Conservation (phyloP, 2,329 filamentous ascomycete species). For the Furcasterigmium sp. region DNA sequence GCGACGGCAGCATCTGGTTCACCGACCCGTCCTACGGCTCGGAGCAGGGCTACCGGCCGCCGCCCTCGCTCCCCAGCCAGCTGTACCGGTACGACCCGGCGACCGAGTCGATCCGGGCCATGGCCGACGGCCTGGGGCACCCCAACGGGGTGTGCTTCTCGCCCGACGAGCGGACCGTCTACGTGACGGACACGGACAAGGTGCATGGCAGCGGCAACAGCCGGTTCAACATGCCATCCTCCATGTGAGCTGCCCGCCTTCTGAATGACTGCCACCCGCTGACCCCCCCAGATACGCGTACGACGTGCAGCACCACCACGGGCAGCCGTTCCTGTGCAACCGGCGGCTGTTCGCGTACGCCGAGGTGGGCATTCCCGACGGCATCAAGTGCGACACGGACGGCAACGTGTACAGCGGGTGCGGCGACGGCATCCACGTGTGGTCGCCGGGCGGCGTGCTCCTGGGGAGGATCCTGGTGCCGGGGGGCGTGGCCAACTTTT, state of each 20-base stretch:
- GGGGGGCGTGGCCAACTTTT: conserved; percentile 40
- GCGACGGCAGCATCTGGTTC: conserved; percentile 42
- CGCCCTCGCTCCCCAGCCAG: conserved; percentile 36
- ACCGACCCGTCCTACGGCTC: conserved; percentile 44
- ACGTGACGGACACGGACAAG: conserved; percentile 37
- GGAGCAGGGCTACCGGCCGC: conserved; percentile 38
- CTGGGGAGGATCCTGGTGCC: conserved; percentile 37
- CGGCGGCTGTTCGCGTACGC: conserved; percentile 45
- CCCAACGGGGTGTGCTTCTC: conserved; percentile 41
- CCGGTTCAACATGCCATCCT: conserved; percentile 1
- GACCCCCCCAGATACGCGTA: conserved; percentile 11
- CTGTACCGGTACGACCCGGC: conserved; percentile 41
- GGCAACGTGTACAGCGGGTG: conserved; percentile 46
- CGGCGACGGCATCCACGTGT: conserved; percentile 43
- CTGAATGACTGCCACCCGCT: conserved; percentile 8
- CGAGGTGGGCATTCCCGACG: conserved; percentile 38
- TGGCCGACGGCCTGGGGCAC: conserved; percentile 41
- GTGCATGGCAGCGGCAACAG: conserved; percentile 26
- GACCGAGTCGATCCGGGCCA: conserved; percentile 30
- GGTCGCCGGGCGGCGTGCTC: conserved; percentile 37
- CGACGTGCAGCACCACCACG: conserved; percentile 6
- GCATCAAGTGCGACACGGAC: conserved; percentile 38
- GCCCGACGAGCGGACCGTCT: conserved; percentile 37
- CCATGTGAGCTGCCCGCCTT: not conserved
- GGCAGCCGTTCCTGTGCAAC: conserved; percentile 32